These are phyloP conservation scores for Aureobasidium sp. DNA, from an alignment of 2,329 filamentous ascomycete species.

Conservation along the genomic window DNA sequence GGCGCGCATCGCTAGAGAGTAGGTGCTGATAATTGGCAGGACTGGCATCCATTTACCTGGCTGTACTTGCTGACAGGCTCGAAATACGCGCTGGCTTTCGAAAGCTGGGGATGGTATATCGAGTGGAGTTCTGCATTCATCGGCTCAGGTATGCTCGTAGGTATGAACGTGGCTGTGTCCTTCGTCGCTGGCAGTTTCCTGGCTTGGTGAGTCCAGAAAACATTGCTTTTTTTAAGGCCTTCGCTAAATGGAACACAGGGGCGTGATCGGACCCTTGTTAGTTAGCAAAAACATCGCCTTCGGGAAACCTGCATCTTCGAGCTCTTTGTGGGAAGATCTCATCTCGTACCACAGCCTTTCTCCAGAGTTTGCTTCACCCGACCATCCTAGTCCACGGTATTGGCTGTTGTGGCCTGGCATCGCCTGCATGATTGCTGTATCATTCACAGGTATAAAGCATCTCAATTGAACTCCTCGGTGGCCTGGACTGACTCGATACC, in stretches of 20 bases:
- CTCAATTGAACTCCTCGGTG: conserved; percentile 15
- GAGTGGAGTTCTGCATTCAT: conserved; percentile 55
- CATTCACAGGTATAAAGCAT: conserved; percentile 32
- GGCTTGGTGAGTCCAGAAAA: conserved; percentile 16
- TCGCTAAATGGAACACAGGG: conserved; percentile 35
- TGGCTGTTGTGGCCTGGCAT: conserved; percentile 48
- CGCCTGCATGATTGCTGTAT: conserved; percentile 41
- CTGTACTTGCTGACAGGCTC: conserved; percentile 49
- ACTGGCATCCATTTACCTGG: conserved; percentile 34
- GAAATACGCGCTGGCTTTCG: conserved; percentile 42
- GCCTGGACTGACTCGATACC: neutral
- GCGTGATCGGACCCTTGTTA: conserved; percentile 49
- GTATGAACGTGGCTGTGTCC: conserved; percentile 50
- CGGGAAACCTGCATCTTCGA: conserved; percentile 27
- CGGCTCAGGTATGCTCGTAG: conserved; percentile 50
- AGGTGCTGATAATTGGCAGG: neutral
- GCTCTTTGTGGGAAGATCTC: neutral
- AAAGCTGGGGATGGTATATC: conserved; percentile 55
- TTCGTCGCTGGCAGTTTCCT: conserved; percentile 49
- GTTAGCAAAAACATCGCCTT: conserved; percentile 44
- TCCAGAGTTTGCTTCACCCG: neutral
- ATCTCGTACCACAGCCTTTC: neutral
- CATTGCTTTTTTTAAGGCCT: too few species aligned
- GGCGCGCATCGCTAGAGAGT: neutral
- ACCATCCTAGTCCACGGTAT: conserved; percentile 35